Evolutionary conservation across 1,284 basidiomycete genomes (phyloP).

Genomic region (Volvariella volvacea): DNA sequence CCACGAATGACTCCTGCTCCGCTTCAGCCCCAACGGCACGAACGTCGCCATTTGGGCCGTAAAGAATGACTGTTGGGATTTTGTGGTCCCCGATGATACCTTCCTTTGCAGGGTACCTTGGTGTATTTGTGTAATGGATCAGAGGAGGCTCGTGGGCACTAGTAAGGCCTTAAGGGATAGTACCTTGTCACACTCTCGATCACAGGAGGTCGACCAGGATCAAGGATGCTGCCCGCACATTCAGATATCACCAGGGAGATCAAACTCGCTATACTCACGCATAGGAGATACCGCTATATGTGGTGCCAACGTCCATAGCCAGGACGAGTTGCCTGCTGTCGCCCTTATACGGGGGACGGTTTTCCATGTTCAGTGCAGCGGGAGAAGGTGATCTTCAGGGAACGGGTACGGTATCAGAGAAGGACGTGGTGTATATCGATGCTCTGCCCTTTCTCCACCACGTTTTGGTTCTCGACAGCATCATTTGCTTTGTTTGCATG

Average conservation of each 20-base stretch:
- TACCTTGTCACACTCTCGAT: background rate
- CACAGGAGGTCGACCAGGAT: background rate
- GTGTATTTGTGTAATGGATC: background rate
- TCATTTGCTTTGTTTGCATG: too few species aligned
- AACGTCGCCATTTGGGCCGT: constrained; percentile 27
- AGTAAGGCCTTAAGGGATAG: background rate
- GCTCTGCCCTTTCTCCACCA: too few species aligned
- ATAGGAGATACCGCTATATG: background rate
- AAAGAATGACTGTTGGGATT: constrained; percentile 42
- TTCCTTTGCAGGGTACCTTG: constrained; percentile 12
- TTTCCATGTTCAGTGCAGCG: background rate
- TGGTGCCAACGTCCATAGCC: background rate
- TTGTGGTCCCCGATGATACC: constrained; percentile 22
- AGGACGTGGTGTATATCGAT: too few species aligned
- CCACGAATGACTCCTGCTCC: constrained; percentile 22
- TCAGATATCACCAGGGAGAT: background rate
- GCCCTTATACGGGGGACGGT: background rate
- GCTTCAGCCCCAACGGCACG: constrained; percentile 39
- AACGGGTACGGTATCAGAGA: too few species aligned
- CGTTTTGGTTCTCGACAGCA: too few species aligned
- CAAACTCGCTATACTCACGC: background rate
- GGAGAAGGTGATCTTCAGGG: background rate
- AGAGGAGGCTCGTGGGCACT: too few species aligned
- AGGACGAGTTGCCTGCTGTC: background rate
- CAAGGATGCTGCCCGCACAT: background rate